Evolutionary conservation across 108 stramenopile species (phyloP).

Genomic region (Nitzschia palea): DNA sequence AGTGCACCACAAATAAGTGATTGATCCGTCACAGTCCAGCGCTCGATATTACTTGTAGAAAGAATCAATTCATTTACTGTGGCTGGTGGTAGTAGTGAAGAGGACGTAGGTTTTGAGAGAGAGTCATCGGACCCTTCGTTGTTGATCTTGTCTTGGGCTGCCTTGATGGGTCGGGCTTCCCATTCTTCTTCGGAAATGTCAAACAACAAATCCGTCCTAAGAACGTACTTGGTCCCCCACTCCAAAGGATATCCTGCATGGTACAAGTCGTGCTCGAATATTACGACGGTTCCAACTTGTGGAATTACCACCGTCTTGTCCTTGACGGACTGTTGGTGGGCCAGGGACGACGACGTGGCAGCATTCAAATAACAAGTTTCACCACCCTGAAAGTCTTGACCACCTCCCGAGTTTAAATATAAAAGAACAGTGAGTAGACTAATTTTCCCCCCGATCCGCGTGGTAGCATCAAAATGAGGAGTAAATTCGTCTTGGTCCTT

Average conservation of each 20-base stretch:
- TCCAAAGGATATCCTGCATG: constrained; percentile 64
- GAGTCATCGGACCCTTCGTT: background rate
- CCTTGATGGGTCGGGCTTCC: background rate
- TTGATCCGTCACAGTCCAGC: background rate
- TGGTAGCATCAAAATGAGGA: constrained; percentile 81
- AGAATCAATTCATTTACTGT: background rate
- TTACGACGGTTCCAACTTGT: constrained; percentile 45
- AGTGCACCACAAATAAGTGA: background rate
- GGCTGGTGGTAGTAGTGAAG: background rate
- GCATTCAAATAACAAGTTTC: constrained; percentile 62
- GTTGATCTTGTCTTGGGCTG: background rate
- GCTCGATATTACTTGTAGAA: background rate
- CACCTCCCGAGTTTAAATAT: constrained; percentile 73
- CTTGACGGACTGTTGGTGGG: background rate
- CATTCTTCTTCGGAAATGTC: constrained; percentile 1
- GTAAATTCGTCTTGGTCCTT: constrained; percentile 61
- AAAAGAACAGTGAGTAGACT: constrained; percentile 67
- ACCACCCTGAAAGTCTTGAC: constrained; percentile 61
- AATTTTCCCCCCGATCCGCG: constrained; percentile 27
- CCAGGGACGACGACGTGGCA: background rate
- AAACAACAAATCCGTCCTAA: constrained; percentile 80
- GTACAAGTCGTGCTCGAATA: constrained; percentile 80
- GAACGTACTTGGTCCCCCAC: constrained; percentile 71
- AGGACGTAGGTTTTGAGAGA: background rate
- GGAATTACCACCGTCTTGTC: constrained; percentile 40